Percentiles rank a stretch among this genome's conserved stretches.
These are phyloP conservation scores for Fabrea salina DNA, from an alignment of 169 alveolate species.

Conservation along the genomic window DNA sequence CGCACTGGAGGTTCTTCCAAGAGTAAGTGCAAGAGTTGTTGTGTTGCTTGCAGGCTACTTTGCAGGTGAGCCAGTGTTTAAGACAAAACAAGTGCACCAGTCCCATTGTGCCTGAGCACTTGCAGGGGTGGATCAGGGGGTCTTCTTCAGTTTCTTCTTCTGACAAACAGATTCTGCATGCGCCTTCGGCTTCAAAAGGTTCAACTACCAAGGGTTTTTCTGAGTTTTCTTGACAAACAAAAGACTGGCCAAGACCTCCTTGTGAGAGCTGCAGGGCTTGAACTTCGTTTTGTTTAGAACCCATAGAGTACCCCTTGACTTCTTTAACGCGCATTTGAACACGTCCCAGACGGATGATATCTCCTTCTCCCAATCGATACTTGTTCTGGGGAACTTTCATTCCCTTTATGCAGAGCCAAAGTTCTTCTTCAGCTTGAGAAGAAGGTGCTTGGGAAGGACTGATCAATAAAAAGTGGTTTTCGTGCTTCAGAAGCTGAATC, in stretches of 20 bases:
- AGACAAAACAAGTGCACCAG: conserved; percentile 81
- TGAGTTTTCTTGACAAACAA: too few relatives aligned
- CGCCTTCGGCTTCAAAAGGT: neutral
- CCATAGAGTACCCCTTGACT: too few relatives aligned
- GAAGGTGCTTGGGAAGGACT: too few relatives aligned
- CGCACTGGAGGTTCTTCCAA: conserved; percentile 78
- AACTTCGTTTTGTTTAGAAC: too few relatives aligned
- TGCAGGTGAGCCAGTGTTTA: conserved; percentile 75
- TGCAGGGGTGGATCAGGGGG: conserved; percentile 80
- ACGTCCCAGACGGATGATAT: neutral
- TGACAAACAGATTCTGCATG: conserved; percentile 77
- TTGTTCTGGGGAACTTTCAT: neutral
- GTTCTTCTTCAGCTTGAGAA: too few relatives aligned
- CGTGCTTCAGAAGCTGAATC: too few relatives aligned
- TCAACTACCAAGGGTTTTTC: too few relatives aligned
- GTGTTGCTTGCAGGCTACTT: conserved; percentile 44
- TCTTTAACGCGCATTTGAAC: neutral
- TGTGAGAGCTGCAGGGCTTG: too few relatives aligned
- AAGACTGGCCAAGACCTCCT: too few relatives aligned
- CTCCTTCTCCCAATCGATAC: neutral
- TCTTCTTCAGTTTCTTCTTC: conserved; percentile 62
- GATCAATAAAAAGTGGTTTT: too few relatives aligned
- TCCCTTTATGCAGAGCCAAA: conserved; percentile 8
- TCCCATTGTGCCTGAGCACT: conserved; percentile 80
- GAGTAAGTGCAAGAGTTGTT: conserved; percentile 41